Conservation (phyloP, 2,329 filamentous ascomycete genomes). For the Colletotrichum gloeosporioides region DNA sequence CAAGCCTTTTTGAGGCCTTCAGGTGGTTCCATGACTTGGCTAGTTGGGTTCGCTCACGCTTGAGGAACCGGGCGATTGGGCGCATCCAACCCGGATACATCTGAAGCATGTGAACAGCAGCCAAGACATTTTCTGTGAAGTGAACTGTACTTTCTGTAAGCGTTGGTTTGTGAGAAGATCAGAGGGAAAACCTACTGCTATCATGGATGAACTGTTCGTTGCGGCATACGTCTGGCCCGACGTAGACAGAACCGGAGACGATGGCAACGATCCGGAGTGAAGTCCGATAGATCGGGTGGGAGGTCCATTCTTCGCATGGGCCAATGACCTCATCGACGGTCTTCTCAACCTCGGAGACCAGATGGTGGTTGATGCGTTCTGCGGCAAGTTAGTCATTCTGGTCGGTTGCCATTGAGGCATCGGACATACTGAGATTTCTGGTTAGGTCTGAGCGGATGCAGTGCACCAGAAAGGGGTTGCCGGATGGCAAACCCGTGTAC, state of each 20-base stretch:
- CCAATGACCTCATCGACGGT: conserved; percentile 35
- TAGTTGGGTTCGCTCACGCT: neutral
- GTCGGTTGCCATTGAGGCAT: neutral
- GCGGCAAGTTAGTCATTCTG: neutral
- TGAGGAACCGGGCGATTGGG: neutral
- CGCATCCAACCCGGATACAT: neutral
- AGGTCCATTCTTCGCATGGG: conserved; percentile 39
- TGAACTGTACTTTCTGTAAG: conserved; percentile 18
- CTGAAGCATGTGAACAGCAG: neutral
- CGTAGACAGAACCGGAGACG: conserved; percentile 47
- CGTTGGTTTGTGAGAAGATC: conserved; percentile 27
- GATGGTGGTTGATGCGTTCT: neutral
- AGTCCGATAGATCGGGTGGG: conserved; percentile 37
- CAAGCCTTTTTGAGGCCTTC: neutral
- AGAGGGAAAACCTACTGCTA: conserved; percentile 45
- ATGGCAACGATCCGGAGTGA: conserved; percentile 48
- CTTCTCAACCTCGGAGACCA: neutral
- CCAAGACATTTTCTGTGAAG: neutral
- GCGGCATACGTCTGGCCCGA: conserved; percentile 47
- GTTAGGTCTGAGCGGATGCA: conserved; percentile 9
- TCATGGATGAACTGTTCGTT: conserved; percentile 44
- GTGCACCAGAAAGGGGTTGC: conserved; percentile 1
- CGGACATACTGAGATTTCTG: neutral
- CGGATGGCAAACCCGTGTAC: conserved; percentile 3
- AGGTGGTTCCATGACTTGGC: neutral